Conservation (phyloP, 345 rosid species). For the Carallia brachiata region DNA sequence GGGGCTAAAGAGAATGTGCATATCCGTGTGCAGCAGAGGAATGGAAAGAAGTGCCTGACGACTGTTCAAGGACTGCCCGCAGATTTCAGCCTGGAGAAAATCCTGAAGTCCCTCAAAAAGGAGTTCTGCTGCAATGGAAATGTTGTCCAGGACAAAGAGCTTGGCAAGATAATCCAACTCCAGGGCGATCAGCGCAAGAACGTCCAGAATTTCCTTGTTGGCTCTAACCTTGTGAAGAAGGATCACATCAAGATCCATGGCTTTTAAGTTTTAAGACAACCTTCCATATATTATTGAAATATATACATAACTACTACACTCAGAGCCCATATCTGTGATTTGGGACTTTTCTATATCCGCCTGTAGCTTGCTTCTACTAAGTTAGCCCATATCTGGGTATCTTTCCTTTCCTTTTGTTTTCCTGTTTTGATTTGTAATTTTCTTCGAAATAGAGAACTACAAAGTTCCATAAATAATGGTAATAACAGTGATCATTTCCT, state of each 20-base stretch:
- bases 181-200: slow-evolving; percentile 32
- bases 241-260: slow-evolving; percentile 34
- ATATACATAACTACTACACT: no score
- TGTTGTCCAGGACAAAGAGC: slow-evolving; percentile 28
- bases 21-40: slow-evolving; percentile 29
- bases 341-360: no score
- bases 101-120: slow-evolving; percentile 25
- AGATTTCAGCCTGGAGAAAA: slow-evolving; percentile 23
- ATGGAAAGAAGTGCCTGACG: slow-evolving; percentile 30
- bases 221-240: slow-evolving; percentile 16
- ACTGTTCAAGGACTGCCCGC: slow-evolving; percentile 27
- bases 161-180: slow-evolving; percentile 32
- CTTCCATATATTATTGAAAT: no score
- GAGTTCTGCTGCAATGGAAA: slow-evolving; percentile 33
- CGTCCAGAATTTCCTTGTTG: slow-evolving; percentile 20
- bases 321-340: no score
- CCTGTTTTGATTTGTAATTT: no score
- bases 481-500: no score
- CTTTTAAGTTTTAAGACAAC: slow-evolving; percentile 12
- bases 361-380: no score
- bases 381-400: no score
- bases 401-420: no score
- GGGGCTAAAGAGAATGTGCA: slow-evolving; percentile 32
- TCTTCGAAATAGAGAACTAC: no score
- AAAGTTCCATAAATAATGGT: no score